Conservation (phyloP, 257 asterid species). For the Marsdenia floribunda region DNA sequence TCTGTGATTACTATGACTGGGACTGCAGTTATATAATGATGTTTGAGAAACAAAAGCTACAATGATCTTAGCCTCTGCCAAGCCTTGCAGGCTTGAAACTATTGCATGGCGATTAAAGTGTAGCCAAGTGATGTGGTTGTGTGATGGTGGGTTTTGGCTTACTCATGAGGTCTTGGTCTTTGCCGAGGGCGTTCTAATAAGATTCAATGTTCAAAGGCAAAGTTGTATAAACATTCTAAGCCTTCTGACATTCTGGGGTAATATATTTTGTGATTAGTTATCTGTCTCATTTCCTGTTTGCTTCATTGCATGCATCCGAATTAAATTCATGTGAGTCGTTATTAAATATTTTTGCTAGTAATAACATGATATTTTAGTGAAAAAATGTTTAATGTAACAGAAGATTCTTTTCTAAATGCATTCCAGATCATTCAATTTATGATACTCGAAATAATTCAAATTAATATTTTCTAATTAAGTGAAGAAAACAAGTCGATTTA, state of each 20-base stretch:
- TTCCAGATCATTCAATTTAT: too few species aligned
- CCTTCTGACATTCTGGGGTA: neutral
- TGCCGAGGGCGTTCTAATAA: conserved; percentile 29
- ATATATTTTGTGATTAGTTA: neutral
- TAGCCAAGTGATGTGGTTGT: conserved; percentile 25
- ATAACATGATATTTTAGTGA: too few species aligned
- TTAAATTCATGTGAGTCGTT: too few species aligned
- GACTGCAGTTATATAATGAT: conserved; percentile 24
- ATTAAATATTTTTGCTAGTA: too few species aligned
- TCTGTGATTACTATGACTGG: conserved; percentile 39
- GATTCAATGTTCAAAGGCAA: conserved; percentile 16
- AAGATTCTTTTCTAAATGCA: too few species aligned
- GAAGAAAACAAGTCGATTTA: too few species aligned
- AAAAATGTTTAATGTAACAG: too few species aligned
- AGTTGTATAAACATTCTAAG: conserved; percentile 18
- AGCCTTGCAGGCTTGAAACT: conserved; percentile 28
- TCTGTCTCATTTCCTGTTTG: neutral
- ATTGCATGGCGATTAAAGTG: conserved; percentile 32
- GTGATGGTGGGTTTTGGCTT: conserved; percentile 47
- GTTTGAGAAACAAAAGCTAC: conserved; percentile 44
- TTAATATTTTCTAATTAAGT: too few species aligned
- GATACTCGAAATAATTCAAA: too few species aligned
- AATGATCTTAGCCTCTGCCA: conserved; percentile 20
- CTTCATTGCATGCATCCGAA: too few species aligned
- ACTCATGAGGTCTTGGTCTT: conserved; percentile 19